Conservation (phyloP, 2,329 filamentous ascomycete species). For the Penicillium sp. region DNA sequence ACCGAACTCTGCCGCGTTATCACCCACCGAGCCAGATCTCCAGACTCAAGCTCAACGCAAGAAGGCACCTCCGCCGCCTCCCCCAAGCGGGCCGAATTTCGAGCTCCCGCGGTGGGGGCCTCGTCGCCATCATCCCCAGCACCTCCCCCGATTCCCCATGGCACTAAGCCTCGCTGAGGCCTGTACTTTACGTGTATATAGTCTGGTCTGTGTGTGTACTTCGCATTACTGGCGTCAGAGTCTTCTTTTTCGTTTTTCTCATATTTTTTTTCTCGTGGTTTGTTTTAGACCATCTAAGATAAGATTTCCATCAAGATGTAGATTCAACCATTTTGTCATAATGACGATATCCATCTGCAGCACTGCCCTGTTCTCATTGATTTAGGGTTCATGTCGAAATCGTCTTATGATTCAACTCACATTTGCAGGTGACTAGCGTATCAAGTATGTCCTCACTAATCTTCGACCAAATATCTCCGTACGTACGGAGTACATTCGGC, state of each 20-base stretch:
- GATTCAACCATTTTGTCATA: background rate
- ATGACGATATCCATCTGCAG: background rate
- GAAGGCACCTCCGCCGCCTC: conserved; percentile 54
- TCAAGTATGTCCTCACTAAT: too few relatives aligned
- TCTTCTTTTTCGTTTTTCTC: background rate
- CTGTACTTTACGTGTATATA: conserved; percentile 5
- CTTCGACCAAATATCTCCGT: too few relatives aligned
- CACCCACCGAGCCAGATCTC: conserved; percentile 25
- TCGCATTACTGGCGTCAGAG: background rate
- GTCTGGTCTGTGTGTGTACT: background rate
- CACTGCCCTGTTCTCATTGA: too few relatives aligned
- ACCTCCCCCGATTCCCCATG: conserved; percentile 56
- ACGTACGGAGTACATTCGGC: too few relatives aligned
- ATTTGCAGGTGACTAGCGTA: too few relatives aligned
- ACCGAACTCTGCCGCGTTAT: conserved; percentile 22
- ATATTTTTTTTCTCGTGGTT: background rate
- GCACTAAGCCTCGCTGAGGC: conserved; percentile 52
- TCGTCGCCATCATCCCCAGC: conserved; percentile 23
- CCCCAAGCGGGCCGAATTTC: conserved; percentile 55
- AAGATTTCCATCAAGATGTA: too few relatives aligned
- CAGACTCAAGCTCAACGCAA: conserved; percentile 28
- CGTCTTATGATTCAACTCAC: too few relatives aligned
- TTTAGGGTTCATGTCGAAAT: too few relatives aligned
- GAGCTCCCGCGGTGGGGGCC: conserved; percentile 34
- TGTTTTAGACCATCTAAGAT: background rate